Percentiles rank a stretch among this genome's conserved stretches.
These are phyloP conservation scores for Urostyla sp. DNA, from an alignment of 73 alveolate species.

Conservation along the genomic window DNA sequence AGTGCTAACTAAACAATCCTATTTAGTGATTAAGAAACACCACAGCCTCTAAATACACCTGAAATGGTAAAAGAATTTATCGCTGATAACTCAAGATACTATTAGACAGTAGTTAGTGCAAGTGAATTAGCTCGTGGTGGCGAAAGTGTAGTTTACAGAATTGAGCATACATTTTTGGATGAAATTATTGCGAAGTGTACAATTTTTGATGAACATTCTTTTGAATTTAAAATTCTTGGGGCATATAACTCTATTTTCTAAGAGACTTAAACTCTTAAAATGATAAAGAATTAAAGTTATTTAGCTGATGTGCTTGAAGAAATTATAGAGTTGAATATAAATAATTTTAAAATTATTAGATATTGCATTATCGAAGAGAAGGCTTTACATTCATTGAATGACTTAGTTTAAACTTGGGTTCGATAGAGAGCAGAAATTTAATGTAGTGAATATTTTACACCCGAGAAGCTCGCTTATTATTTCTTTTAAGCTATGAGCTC, in stretches of 20 bases:
- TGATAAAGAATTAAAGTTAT: neutral
- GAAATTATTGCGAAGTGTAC: constrained; percentile 39
- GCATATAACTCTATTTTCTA: neutral
- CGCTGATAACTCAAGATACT: neutral
- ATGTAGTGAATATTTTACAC: neutral
- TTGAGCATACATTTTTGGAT: neutral
- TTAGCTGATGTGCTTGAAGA: constrained; percentile 53
- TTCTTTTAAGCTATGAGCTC: neutral
- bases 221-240: neutral
- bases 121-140: constrained; percentile 43
- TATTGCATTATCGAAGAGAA: constrained; percentile 48
- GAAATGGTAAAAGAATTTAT: neutral
- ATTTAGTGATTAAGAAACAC: neutral
- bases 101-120: neutral
- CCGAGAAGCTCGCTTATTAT: constrained; percentile 28
- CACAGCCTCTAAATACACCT: neutral
- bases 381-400: constrained; percentile 27
- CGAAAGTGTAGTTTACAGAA: constrained; percentile 48
- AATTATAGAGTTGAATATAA: constrained; percentile 15
- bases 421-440: neutral
- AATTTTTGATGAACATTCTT: neutral
- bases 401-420: neutral
- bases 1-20: too few relatives aligned
- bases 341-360: neutral
- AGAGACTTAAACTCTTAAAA: constrained; percentile 31